phyloP scores from a whole-genome alignment of 768 basidiomycete species.

The Lactifluus volemus region DNA sequence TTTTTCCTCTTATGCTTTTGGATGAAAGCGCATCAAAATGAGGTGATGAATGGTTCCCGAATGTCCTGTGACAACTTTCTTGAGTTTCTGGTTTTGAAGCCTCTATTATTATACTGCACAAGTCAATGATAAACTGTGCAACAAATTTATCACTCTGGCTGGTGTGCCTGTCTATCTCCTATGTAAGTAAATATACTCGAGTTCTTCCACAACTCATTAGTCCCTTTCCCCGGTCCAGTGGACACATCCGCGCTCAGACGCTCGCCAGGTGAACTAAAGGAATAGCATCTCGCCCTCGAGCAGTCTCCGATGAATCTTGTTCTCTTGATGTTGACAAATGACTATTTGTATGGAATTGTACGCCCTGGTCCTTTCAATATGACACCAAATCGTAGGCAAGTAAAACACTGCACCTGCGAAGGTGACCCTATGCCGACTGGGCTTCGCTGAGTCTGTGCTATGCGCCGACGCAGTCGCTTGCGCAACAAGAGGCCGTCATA shows the following conservation, averaged over 20 bases:
- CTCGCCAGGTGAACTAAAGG: too few species aligned
- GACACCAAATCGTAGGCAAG: background rate
- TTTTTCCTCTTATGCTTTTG: conserved; percentile 82
- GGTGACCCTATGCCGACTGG: background rate
- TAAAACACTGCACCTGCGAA: background rate
- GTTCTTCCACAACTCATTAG: too few species aligned
- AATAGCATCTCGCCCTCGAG: too few species aligned
- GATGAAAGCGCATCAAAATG: conserved; percentile 78
- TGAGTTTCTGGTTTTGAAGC: conserved; percentile 72
- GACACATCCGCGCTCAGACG: too few species aligned
- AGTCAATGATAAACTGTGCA: conserved; percentile 88
- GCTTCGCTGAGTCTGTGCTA: background rate
- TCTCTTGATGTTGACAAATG: too few species aligned
- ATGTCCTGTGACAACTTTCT: conserved; percentile 70
- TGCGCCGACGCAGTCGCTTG: background rate
- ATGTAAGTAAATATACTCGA: conserved; percentile 31
- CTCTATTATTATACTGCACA: conserved; percentile 59
- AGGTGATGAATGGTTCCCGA: conserved; percentile 88
- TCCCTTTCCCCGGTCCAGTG: too few species aligned
- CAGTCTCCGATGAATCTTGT: too few species aligned
- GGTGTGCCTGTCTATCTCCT: conserved; percentile 86
- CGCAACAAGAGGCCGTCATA: background rate
- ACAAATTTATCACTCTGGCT: conserved; percentile 84
- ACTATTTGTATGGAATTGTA: too few species aligned
- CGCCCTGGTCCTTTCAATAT: background rate